Base-by-base conservation (phyloP, 352 stramenopile species). In the Globisporangium mamillatum region DNA sequence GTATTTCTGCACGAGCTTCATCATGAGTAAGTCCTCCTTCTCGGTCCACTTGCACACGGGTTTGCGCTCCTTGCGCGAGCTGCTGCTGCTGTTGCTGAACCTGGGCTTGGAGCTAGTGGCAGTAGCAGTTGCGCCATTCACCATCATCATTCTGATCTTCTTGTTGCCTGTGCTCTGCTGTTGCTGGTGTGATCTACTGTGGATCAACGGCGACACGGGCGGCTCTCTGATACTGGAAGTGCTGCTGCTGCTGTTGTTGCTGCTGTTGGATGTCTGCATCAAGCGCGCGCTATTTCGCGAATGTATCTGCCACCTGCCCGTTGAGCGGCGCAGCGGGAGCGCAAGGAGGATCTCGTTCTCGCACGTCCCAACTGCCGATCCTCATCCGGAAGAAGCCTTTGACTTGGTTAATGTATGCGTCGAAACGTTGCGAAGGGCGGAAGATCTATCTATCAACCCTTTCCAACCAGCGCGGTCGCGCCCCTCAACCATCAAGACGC, bases 11-110 rank as follows among this genome's bases (percentile, higher is more conserved):
- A 98, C 91, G 32, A 93, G 78, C 68, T 91, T 89, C 62, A 93
- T 77, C 78, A 98, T 94, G 38, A 96, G 66, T 56, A 84, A 70
- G 57, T 98, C 93, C 72, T 98, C 93, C 64, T 96, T 91, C 59
- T 91, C 82, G 2, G 85, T 92, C 87, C 87, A 95, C 66, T 94
- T 94, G 75, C 81, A 86, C 68, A 95, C 82, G 18, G 84, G 84
- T 50, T 94, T 94, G 70, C 86, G 81, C 60, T 92, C 83, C 63
- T 88, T 92, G 64, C 74, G 68, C 64, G 58, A 66, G 61, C 20
- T 41, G 12, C 44, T 59, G 54, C 27, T 32, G 27, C 27, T 32
- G 27, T 32, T 32, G 46, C 54, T 24, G 34, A 25, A 24, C 12
- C 48, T 32, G 36, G 38, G 14, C 29, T 61, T 61, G 22, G 24